These are phyloP conservation scores for Aspergillus aculeatus DNA, from an alignment of 2,329 filamentous ascomycete species.

Conservation along the genomic window DNA sequence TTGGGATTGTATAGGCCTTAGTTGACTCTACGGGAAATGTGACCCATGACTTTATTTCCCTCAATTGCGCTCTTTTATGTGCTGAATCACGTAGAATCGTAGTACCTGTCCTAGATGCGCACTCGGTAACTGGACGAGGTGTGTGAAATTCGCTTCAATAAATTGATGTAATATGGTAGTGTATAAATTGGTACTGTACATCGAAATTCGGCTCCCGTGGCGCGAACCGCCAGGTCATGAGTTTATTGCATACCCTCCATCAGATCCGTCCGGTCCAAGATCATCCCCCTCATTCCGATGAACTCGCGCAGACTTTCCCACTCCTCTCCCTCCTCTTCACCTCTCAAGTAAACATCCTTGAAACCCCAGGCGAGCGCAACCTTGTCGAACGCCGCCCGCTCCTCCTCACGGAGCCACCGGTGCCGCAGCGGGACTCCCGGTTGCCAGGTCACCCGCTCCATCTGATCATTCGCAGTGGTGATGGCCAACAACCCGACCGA, in stretches of 20 bases:
- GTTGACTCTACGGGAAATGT: slow-evolving; percentile 32
- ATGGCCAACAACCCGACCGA: slow-evolving; percentile 81
- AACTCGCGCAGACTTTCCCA: slow-evolving; percentile 86
- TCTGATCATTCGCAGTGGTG: slow-evolving; percentile 88
- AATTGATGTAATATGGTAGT: background rate
- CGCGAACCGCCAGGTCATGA: slow-evolving; percentile 1
- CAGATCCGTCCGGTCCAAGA: slow-evolving; percentile 81
- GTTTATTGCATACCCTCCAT: slow-evolving; percentile 84
- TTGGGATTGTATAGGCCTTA: slow-evolving; percentile 30
- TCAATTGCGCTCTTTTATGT: background rate
- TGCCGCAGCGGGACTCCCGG: slow-evolving; percentile 75
- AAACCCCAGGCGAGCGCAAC: slow-evolving; percentile 92
- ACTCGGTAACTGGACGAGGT: background rate
- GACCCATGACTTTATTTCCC: slow-evolving; percentile 34
- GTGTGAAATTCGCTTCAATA: background rate
- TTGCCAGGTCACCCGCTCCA: slow-evolving; percentile 89
- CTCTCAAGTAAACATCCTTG: slow-evolving; percentile 72
- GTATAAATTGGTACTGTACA: background rate
- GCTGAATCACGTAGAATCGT: slow-evolving; percentile 7
- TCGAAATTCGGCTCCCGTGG: background rate
- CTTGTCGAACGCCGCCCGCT: slow-evolving; percentile 80
- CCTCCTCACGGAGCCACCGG: slow-evolving; percentile 86
- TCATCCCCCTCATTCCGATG: slow-evolving; percentile 79
- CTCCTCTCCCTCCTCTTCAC: slow-evolving; percentile 86
- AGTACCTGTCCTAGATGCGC: background rate